Evolutionary conservation across 2,329 filamentous ascomycete species (phyloP), one percentile per base, ranked within the genome.

Genomic region (Colletotrichum paranaense): DNA sequence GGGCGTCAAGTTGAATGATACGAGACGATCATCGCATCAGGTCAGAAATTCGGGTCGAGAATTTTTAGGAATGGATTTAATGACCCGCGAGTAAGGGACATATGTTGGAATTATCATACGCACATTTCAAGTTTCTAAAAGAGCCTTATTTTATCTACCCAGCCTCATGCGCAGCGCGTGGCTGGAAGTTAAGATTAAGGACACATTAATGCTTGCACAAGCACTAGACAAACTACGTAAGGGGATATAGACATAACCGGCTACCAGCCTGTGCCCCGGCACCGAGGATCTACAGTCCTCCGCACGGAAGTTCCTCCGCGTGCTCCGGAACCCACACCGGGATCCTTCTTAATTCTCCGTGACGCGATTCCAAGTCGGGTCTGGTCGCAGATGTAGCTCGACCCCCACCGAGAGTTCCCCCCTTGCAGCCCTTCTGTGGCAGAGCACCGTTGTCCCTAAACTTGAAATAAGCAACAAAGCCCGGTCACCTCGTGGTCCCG

Each of bases 391-490:
- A 53, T 26, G 28, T 4, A 38, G 70, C 70, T 70, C 70, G 70
- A 63, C 2, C 60, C 66, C 53, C 55, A 38, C 53, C 12, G 55
- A 38, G 56, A 49, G 67, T 65, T 73, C 42, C n/a, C 42, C 60
- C 60, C 60, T 55, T 70, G 46, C 70, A 69, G 62, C 22, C 32
- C 30, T 35, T 56, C 60, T 62, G 67, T 62, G 55, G 70, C 67
- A 56, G 56, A 70, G 67, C 70, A 70, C 60, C 46, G 28, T 46
- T 49, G 38, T 24, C 32, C 24, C 67, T 35, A 49, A 46, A 11
- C 46, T 52, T 60, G 55, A n/a, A 57, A 60, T 62, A 49, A 65
- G 60, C 53, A 70, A 65, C 46, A 53, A 14, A 56, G 53, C 53
- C 57, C 42, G 49, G 53, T 32, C 62, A 32, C 22, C 11, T 57